A percentile compares a stretch with the other conserved stretches of the same genome.
These are phyloP conservation scores for Yamadazyma scolyti DNA, from an alignment of 805 yeast species.

Conservation along the genomic window DNA sequence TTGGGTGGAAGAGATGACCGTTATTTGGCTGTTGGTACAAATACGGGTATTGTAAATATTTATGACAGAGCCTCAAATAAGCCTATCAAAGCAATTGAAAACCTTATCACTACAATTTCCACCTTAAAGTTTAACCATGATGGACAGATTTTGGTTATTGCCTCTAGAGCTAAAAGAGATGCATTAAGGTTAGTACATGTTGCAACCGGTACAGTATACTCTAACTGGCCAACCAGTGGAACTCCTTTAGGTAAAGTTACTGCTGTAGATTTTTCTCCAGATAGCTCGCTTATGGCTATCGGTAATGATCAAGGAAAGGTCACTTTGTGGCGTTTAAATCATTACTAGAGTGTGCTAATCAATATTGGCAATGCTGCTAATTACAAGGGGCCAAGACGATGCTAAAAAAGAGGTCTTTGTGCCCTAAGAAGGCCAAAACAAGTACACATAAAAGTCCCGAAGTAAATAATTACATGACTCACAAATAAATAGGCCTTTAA, in stretches of 20 bases:
- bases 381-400: too few species aligned
- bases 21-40: conserved; percentile 87
- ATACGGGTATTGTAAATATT: conserved; percentile 83
- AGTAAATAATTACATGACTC: too few species aligned
- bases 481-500: too few species aligned
- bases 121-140: conserved; percentile 72
- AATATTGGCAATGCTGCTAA: too few species aligned
- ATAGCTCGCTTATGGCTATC: conserved; percentile 76
- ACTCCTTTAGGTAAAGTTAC: conserved; percentile 97
- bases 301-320: conserved; percentile 92
- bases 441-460: too few species aligned
- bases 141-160: conserved; percentile 84
- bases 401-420: conserved; percentile 1
- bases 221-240: conserved; percentile 96
- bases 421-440: background rate
- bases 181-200: conserved; percentile 83
- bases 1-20: conserved; percentile 68
- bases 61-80: conserved; percentile 54
- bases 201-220: conserved; percentile 80
- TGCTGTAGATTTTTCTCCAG: conserved; percentile 71
- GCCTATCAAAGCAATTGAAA: conserved; percentile 58
- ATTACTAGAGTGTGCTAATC: conserved; percentile 58
- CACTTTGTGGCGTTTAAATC: conserved; percentile 84
- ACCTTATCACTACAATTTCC: conserved; percentile 77
- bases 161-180: conserved; percentile 82